Evolutionary conservation across 345 rosid genomes (phyloP), one percentile per base, ranked within the genome.

Genomic region (Salix caprea): DNA sequence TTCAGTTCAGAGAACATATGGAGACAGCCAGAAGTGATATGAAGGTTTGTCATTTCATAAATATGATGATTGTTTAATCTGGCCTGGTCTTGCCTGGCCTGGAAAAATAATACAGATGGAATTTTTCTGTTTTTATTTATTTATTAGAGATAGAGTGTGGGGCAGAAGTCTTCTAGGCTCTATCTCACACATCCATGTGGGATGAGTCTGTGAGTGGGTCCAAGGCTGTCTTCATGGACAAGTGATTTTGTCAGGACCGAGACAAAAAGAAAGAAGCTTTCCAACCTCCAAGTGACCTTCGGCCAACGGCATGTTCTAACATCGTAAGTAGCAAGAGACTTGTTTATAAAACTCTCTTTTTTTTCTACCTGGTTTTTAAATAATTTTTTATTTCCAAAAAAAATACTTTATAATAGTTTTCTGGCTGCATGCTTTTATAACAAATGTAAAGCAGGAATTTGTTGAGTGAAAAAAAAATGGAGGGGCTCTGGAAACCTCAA

Each of bases 181-280:
- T 74, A 66, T 80, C 79, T 83, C 81, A 87, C 73, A 70, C 65
- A 76, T 70, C 87, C 97, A 94, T 88, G 94, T 91, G 97, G 78
- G 82, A 77, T 67, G 87, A 65, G 78, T 70, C 68, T 67, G 86
- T 77, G 83, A 72, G 91, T 88, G 91, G 91, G 94, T 88, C 92
- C 77, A 61, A 28, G 69, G 77, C 71, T 88, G 89, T 87, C 91
- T 79, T 71, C 86, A 76, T 83, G 66, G 52, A 46, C 97, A 92
- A 89, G 95, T 91, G 94, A 76, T 79, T 79, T 74, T 84, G 91
- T 82, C 92, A 84, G 83, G 26, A 67, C 26, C 6, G 42, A 4
- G 64, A 3, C 6, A 10, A 4, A 40, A 37, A 34, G 36, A 60
- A 46, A 13, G 48, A 44, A 44, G 16, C 48, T 11, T 13, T 44